Evolutionary conservation across 805 yeast species (phyloP).

Genomic region (Grigorovia jiainica): DNA sequence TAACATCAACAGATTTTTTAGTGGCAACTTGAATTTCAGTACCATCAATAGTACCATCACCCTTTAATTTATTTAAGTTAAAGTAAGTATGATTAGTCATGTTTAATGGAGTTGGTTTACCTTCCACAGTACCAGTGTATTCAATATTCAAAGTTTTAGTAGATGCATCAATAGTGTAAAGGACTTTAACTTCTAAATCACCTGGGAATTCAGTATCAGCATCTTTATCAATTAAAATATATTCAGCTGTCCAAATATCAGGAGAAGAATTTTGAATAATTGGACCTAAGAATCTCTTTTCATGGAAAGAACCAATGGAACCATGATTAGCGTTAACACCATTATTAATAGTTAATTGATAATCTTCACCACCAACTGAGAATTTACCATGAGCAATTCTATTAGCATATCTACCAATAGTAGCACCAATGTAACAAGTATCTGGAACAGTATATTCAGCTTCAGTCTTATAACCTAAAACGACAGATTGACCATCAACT

Average conservation of each 20-base stretch:
- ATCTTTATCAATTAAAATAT: conserved; percentile 35
- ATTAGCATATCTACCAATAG: conserved; percentile 59
- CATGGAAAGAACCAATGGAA: conserved; percentile 44
- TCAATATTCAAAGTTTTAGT: conserved; percentile 37
- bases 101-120: conserved; percentile 40
- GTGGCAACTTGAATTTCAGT: conserved; percentile 33
- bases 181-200: conserved; percentile 37
- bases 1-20: conserved; percentile 35
- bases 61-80: conserved; percentile 33
- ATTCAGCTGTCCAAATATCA: conserved; percentile 29
- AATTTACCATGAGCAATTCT: conserved; percentile 41
- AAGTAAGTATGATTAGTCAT: conserved; percentile 59
- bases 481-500: conserved; percentile 33
- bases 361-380: conserved; percentile 32
- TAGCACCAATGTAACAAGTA: conserved; percentile 52
- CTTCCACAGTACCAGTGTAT: conserved; percentile 29
- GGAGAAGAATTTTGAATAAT: conserved; percentile 29
- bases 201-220: conserved; percentile 56
- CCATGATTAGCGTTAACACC: conserved; percentile 42
- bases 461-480: conserved; percentile 32
- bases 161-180: conserved; percentile 34
- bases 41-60: conserved; percentile 27
- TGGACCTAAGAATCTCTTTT: conserved; percentile 45
- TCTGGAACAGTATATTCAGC: conserved; percentile 22
- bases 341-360: conserved; percentile 37